Evolutionary conservation across 331 rosid species (phyloP).

Genomic region (Stylosanthes scabra): DNA sequence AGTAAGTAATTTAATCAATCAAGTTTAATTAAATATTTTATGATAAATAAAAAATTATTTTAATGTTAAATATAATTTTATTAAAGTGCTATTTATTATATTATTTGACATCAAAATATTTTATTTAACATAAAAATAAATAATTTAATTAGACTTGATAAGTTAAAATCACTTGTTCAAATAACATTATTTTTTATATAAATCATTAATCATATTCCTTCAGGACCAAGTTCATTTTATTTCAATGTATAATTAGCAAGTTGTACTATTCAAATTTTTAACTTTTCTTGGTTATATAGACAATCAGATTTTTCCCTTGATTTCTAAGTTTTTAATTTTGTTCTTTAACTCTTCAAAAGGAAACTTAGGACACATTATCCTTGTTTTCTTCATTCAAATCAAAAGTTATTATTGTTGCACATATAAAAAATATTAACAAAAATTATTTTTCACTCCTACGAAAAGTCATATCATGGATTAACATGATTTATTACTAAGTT

Average conservation of each 20-base stretch:
- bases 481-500: neutral
- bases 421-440: too few relatives aligned
- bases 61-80: too few relatives aligned
- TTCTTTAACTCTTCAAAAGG: conserved; percentile 24
- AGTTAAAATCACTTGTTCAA: too few relatives aligned
- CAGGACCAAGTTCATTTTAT: conserved; percentile 25
- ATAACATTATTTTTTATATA: too few relatives aligned
- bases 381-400: neutral
- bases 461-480: neutral
- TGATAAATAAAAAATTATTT: too few relatives aligned
- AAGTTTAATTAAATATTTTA: too few relatives aligned
- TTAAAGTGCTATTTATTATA: too few relatives aligned
- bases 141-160: too few relatives aligned
- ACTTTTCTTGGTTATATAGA: neutral
- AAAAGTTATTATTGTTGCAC: neutral
- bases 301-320: conserved; percentile 49
- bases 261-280: conserved; percentile 34
- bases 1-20: too few relatives aligned
- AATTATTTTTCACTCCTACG: neutral
- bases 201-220: neutral
- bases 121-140: too few relatives aligned
- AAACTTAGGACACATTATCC: neutral
- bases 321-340: conserved; percentile 31
- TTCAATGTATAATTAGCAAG: conserved; percentile 22
- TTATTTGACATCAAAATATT: too few relatives aligned